Conservation (phyloP, 2,329 filamentous ascomycete species). For the Ophioceras dolichostomum region DNA sequence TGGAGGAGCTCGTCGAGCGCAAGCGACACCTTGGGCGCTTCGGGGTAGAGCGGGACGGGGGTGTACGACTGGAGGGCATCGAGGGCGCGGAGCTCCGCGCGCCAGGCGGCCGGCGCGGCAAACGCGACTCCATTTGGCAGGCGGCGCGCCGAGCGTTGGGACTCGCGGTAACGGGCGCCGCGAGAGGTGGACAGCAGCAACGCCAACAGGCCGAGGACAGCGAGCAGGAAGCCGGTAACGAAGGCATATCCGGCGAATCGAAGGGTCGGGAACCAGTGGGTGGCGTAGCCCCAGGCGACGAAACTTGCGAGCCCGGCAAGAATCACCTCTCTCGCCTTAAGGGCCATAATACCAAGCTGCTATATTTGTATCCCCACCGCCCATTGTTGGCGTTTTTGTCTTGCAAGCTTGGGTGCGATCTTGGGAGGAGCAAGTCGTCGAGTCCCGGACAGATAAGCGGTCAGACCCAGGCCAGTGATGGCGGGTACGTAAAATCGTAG, state of each 20-base stretch:
- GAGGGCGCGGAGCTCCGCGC: slow-evolving; percentile 54
- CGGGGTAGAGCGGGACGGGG: slow-evolving; percentile 57
- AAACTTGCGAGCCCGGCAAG: slow-evolving; percentile 58
- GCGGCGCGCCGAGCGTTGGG: slow-evolving; percentile 24
- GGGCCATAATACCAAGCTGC: slow-evolving; percentile 41
- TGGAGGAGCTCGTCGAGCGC: slow-evolving; percentile 70
- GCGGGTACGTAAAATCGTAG: no score
- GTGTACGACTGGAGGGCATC: slow-evolving; percentile 55
- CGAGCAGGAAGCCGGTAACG: slow-evolving; percentile 50
- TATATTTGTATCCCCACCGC: background rate
- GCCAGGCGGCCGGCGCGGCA: slow-evolving; percentile 52
- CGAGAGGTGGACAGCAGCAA: slow-evolving; percentile 51
- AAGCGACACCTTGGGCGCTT: slow-evolving; percentile 65
- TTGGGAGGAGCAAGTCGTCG: no score
- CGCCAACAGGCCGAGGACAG: slow-evolving; percentile 41
- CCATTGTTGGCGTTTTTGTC: slow-evolving; percentile 3
- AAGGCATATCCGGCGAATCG: slow-evolving; percentile 83
- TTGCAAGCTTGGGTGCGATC: no score
- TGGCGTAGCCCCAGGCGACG: slow-evolving; percentile 77
- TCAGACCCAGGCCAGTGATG: no score
- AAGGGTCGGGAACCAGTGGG: slow-evolving; percentile 70
- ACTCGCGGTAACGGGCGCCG: slow-evolving; percentile 27
- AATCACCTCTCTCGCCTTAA: slow-evolving; percentile 61
- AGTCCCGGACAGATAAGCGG: no score
- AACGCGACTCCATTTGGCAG: slow-evolving; percentile 45